Percentiles rank a stretch among this genome's conserved stretches.
phyloP scores from a whole-genome alignment of 2,329 filamentous ascomycete genomes.

The Trichoderma sp. region DNA sequence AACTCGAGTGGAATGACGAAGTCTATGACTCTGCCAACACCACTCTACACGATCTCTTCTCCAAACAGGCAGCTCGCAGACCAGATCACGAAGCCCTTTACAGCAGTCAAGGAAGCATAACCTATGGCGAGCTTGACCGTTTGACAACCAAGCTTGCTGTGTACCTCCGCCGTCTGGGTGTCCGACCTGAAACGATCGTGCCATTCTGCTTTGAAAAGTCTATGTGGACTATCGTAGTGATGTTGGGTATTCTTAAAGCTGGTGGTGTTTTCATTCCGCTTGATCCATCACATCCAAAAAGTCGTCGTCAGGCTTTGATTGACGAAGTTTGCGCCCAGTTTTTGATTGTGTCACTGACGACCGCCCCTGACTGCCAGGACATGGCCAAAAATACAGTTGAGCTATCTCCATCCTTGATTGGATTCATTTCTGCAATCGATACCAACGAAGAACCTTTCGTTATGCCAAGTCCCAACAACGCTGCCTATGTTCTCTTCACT shows the following conservation, averaged over 20 bases:
- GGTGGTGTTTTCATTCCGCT: conserved; percentile 30
- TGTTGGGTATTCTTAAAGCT: conserved; percentile 29
- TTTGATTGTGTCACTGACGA: conserved; percentile 17
- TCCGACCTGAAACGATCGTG: conserved; percentile 26
- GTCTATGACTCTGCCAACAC: neutral
- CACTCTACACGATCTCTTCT: conserved; percentile 10
- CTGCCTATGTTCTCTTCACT: conserved; percentile 9
- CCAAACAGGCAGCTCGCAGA: neutral
- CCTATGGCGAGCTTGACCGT: conserved; percentile 7
- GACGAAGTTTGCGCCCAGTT: conserved; percentile 17
- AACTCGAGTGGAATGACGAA: conserved; percentile 10
- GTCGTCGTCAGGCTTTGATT: conserved; percentile 12
- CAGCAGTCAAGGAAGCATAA: conserved; percentile 4
- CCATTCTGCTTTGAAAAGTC: conserved; percentile 25
- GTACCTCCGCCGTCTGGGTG: conserved; percentile 21
- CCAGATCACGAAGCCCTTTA: conserved; percentile 18
- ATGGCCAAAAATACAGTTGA: conserved; percentile 11
- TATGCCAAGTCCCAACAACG: neutral
- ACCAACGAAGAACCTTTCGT: too few species aligned
- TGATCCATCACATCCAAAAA: conserved; percentile 23
- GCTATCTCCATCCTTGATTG: neutral
- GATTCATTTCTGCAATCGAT: neutral
- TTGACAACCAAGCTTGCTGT: conserved; percentile 1
- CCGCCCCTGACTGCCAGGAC: neutral
- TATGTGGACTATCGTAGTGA: conserved; percentile 23